Percentiles rank a stretch among this genome's conserved stretches.
phyloP scores from a whole-genome alignment of 139 green algal genomes.

The Micractinium conductrix region DNA sequence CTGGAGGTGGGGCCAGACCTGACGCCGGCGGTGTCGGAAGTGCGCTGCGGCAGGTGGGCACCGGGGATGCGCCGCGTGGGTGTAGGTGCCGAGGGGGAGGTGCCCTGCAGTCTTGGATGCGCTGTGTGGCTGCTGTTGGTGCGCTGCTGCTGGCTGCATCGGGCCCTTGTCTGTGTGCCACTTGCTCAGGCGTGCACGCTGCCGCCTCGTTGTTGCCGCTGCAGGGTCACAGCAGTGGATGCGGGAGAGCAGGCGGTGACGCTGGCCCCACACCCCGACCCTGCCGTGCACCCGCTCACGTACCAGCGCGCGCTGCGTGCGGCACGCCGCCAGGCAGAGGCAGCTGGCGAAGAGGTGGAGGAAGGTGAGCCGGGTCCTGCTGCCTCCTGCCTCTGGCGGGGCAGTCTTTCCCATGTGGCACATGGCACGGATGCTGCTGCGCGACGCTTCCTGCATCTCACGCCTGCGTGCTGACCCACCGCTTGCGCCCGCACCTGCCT shows the following conservation, averaged over 20 bases:
- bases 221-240: slow-evolving; percentile 15
- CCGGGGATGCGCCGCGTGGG: too few relatives aligned
- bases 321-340: neutral
- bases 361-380: slow-evolving; percentile 4
- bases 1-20: slow-evolving; percentile 45
- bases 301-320: neutral
- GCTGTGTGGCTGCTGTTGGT: neutral
- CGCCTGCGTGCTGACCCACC: neutral
- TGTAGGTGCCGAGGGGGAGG: neutral
- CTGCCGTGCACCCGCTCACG: neutral
- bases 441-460: neutral
- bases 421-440: neutral
- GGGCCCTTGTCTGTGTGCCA: neutral
- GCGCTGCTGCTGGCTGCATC: too few relatives aligned
- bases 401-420: neutral
- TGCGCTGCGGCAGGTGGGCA: slow-evolving; percentile 15
- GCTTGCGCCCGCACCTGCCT: neutral
- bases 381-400: neutral
- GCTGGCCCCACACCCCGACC: slow-evolving; percentile 37
- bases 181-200: too few relatives aligned
- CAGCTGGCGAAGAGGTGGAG: neutral
- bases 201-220: neutral
- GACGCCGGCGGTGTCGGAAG: slow-evolving; percentile 30
- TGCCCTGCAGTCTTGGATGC: neutral
- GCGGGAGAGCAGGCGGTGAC: neutral